Evolutionary conservation across 176 grass and related monocot genomes (phyloP).

Genomic region (Oryza officinalis): DNA sequence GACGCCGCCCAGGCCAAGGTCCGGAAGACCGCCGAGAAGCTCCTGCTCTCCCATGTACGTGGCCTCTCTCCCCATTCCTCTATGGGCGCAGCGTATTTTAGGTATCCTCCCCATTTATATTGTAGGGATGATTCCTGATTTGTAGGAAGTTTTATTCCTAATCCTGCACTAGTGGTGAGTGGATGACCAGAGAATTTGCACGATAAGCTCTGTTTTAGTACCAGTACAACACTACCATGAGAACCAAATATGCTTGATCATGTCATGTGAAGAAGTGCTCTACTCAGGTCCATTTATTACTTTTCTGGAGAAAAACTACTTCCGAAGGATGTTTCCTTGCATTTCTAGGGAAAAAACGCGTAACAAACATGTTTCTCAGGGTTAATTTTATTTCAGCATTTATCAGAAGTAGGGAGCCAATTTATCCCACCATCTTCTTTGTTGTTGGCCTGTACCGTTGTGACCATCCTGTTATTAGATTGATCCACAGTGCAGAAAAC

Average conservation of each 20-base stretch:
- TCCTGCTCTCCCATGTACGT: conserved; percentile 79
- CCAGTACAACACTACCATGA: not conserved
- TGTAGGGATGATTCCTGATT: not conserved
- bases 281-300: not conserved
- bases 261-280: conserved; percentile 24
- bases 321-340: not conserved
- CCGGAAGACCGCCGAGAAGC: conserved; percentile 93
- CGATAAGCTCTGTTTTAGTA: not conserved
- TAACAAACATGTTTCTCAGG: not conserved
- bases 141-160: not conserved
- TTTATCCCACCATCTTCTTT: not conserved
- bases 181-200: not conserved
- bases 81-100: not conserved
- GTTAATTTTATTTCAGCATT: not conserved
- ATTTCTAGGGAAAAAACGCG: not conserved
- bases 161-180: not conserved
- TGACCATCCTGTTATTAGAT: not conserved
- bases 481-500: not conserved
- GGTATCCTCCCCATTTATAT: not conserved
- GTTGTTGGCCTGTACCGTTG: not conserved
- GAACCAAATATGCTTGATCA: not conserved
- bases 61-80: not conserved
- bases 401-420: not conserved
- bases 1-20: conserved; percentile 88
- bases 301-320: not conserved